Conservation (phyloP, 2,329 filamentous ascomycete genomes). For the Dactylellina drechsleri region DNA sequence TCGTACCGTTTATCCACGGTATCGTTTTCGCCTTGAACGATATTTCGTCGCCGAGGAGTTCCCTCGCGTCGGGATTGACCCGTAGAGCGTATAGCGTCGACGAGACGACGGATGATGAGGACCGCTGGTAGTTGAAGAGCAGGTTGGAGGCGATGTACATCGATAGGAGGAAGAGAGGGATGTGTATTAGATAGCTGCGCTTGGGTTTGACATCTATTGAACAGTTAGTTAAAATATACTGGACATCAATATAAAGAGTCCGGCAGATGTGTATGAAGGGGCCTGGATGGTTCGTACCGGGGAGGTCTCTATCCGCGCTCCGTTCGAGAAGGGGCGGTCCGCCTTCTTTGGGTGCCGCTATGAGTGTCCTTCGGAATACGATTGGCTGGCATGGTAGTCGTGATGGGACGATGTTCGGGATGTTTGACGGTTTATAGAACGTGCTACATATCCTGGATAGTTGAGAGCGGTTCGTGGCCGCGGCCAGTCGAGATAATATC, state of each 20-base stretch:
- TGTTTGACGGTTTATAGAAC: neutral
- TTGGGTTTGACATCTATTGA: slow-evolving; percentile 59
- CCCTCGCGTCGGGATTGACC: slow-evolving; percentile 78
- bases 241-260: neutral
- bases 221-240: slow-evolving; percentile 37
- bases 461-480: slow-evolving; percentile 22
- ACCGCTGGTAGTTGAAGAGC: slow-evolving; percentile 99
- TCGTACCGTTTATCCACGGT: slow-evolving; percentile 84
- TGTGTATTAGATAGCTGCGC: slow-evolving; percentile 75
- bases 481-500: slow-evolving; percentile 43
- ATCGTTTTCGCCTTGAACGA: slow-evolving; percentile 78
- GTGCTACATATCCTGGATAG: slow-evolving; percentile 25
- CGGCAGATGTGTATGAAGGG: neutral
- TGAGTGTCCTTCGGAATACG: slow-evolving; percentile 54
- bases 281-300: slow-evolving; percentile 64
- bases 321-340: slow-evolving; percentile 70
- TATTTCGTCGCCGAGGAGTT: slow-evolving; percentile 84
- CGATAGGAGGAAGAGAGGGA: slow-evolving; percentile 78
- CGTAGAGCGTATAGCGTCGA: slow-evolving; percentile 92
- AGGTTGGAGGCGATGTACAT: slow-evolving; percentile 77
- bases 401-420: neutral
- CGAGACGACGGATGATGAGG: slow-evolving; percentile 83
- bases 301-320: slow-evolving; percentile 73
- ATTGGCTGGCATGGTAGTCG: slow-evolving; percentile 2
- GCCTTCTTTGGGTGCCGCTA: slow-evolving; percentile 57